Evolutionary conservation across 768 basidiomycete species (phyloP).

Genomic region (Sarcomyxa edulis): DNA sequence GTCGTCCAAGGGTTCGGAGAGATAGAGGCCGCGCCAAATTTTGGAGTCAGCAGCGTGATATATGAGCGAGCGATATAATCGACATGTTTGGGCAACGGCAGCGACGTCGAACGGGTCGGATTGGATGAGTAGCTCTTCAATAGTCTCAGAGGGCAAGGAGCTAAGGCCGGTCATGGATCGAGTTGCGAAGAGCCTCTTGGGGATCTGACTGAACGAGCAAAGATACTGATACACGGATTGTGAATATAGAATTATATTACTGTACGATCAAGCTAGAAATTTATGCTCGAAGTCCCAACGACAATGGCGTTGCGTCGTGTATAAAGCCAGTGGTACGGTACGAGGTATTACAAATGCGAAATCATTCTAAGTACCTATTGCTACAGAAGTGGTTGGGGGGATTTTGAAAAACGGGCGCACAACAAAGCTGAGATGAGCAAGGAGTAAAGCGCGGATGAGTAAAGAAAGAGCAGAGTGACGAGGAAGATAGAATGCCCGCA

Average conservation of each 20-base stretch:
- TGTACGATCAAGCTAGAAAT: too few relatives aligned
- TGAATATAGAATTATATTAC: too few relatives aligned
- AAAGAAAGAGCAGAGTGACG: conserved; percentile 10
- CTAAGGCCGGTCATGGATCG: too few relatives aligned
- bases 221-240: too few relatives aligned
- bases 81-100: conserved; percentile 44
- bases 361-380: conserved; percentile 25
- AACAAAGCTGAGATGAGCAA: conserved; percentile 14
- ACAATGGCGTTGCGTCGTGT: conserved; percentile 25
- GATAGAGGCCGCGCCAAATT: conserved; percentile 65
- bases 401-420: conserved; percentile 10
- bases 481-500: conserved; percentile 11
- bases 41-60: conserved; percentile 39
- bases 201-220: too few relatives aligned
- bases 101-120: conserved; percentile 62
- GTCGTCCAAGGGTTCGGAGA: conserved; percentile 59
- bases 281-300: conserved; percentile 13
- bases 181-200: too few relatives aligned
- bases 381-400: too few relatives aligned
- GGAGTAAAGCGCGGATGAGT: conserved; percentile 12
- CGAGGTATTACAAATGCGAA: conserved; percentile 19
- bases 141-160: conserved; percentile 52
- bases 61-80: conserved; percentile 33
- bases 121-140: conserved; percentile 51
- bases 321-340: conserved; percentile 30